Conservation (phyloP, 192 early-diverging fungal species). For the Backusella mclennaniae region DNA sequence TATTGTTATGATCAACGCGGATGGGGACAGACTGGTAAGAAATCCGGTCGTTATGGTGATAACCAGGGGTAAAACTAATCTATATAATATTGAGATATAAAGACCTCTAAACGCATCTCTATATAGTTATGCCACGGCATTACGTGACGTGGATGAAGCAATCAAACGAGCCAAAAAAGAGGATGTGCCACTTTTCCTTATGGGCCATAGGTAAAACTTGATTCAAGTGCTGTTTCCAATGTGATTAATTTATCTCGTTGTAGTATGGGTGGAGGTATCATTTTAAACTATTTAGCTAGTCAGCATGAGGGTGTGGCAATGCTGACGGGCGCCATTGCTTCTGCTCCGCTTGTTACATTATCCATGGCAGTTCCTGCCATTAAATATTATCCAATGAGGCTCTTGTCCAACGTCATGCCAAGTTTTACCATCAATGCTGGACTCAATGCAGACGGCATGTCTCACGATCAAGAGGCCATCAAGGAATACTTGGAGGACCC, state of each 20-base stretch:
- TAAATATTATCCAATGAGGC: conserved; percentile 24
- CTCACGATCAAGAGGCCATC: conserved; percentile 42
- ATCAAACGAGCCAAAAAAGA: conserved; percentile 31
- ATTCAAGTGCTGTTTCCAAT: neutral
- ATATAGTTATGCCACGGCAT: conserved; percentile 37
- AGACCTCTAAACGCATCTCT: no score
- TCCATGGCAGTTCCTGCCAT: conserved; percentile 29
- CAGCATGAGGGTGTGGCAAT: conserved; percentile 32
- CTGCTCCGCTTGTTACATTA: conserved; percentile 42
- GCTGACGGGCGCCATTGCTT: conserved; percentile 52
- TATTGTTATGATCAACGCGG: conserved; percentile 66
- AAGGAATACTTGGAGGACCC: conserved; percentile 55
- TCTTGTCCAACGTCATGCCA: conserved; percentile 38
- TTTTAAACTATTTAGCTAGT: conserved; percentile 52
- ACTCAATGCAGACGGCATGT: conserved; percentile 42
- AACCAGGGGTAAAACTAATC: conserved; percentile 42
- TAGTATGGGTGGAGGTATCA: conserved; percentile 43
- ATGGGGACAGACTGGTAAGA: conserved; percentile 60
- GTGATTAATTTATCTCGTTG: neutral
- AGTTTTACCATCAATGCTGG: conserved; percentile 39
- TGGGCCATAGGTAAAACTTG: conserved; percentile 44
- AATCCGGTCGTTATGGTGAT: conserved; percentile 43
- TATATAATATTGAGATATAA: no score
- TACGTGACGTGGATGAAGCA: conserved; percentile 48
- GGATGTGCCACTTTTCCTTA: conserved; percentile 47